phyloP scores from a whole-genome alignment of 257 asterid species.

The Solanum pimpinellifolium region DNA sequence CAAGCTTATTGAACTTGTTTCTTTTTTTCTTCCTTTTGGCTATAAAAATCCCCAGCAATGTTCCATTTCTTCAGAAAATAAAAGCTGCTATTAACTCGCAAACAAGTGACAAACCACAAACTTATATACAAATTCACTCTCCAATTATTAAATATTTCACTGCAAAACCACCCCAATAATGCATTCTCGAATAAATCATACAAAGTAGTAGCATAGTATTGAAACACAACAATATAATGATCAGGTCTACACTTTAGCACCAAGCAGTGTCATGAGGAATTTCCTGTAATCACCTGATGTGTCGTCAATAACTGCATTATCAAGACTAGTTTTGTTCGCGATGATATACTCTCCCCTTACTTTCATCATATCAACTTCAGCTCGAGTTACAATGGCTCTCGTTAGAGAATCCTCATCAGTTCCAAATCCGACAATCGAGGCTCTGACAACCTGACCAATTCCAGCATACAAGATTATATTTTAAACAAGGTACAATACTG shows the following conservation, averaged over 20 bases:
- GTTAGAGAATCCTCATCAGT: constrained; percentile 74
- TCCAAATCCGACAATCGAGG: constrained; percentile 59
- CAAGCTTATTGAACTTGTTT: neutral
- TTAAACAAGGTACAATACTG: neutral
- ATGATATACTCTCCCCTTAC: constrained; percentile 44
- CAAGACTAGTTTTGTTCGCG: constrained; percentile 30
- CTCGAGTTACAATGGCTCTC: constrained; percentile 53
- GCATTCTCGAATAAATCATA: neutral
- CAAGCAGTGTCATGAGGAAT: constrained; percentile 62
- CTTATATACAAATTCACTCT: neutral
- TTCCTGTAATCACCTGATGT: constrained; percentile 78
- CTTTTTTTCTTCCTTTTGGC: neutral
- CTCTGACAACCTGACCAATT: constrained; percentile 39
- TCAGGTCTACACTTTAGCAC: constrained; percentile 30
- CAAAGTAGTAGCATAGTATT: neutral
- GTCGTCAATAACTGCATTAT: constrained; percentile 52
- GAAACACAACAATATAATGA: neutral
- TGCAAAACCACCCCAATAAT: neutral
- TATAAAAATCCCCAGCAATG: neutral
- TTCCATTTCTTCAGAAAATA: neutral
- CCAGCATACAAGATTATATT: neutral
- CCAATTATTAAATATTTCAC: neutral
- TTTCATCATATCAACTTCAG: constrained; percentile 66
- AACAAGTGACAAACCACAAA: neutral
- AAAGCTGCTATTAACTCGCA: neutral